Conservation (phyloP, 805 yeast genomes). For the Tetrapisispora namnaoensis region DNA sequence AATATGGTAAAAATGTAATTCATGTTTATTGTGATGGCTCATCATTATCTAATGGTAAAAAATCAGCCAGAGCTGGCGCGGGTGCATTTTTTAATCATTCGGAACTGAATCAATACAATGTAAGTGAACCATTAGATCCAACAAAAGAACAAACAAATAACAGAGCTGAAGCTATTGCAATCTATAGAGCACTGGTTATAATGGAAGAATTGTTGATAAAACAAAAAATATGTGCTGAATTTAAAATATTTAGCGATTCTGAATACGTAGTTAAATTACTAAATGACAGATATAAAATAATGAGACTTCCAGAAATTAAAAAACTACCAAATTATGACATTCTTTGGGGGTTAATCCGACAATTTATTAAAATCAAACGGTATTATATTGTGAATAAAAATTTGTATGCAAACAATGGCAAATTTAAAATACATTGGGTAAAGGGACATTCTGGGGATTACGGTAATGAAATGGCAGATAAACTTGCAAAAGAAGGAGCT, state of each 20-base stretch:
- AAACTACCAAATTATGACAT: constrained; percentile 23
- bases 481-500: constrained; percentile 60
- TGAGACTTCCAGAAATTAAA: constrained; percentile 38
- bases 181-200: constrained; percentile 42
- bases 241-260: constrained; percentile 59
- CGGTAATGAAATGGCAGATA: constrained; percentile 76
- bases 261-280: constrained; percentile 50
- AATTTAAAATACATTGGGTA: constrained; percentile 48
- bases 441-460: constrained; percentile 57
- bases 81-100: constrained; percentile 69
- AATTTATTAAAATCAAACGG: constrained; percentile 34
- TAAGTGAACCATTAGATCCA: constrained; percentile 41
- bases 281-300: constrained; percentile 43
- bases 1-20: neutral
- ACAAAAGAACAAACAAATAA: constrained; percentile 55
- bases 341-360: constrained; percentile 30
- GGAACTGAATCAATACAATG: constrained; percentile 29
- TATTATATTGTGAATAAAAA: constrained; percentile 25
- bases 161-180: constrained; percentile 69
- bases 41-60: constrained; percentile 46
- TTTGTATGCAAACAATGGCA: constrained; percentile 26
- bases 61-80: constrained; percentile 40
- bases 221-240: constrained; percentile 16
- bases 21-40: constrained; percentile 73
- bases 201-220: constrained; percentile 27